Conservation (phyloP, 2,329 filamentous ascomycete genomes). For the Trematosphaeria pertusa region DNA sequence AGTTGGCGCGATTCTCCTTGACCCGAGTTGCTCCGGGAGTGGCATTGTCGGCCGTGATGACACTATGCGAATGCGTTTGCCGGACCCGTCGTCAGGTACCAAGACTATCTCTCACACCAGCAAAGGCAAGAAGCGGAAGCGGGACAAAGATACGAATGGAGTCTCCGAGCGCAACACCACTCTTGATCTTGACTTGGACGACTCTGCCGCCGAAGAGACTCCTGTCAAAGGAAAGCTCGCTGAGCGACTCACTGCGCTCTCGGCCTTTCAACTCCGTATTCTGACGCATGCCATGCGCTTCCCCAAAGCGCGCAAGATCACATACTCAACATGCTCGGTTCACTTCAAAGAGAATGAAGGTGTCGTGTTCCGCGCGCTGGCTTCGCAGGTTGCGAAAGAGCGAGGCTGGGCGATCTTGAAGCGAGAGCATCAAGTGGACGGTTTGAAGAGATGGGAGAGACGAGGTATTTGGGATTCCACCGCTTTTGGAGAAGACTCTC, state of each 20-base stretch:
- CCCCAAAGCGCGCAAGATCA: constrained; percentile 69
- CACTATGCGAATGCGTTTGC: constrained; percentile 69
- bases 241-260: constrained; percentile 73
- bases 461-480: constrained; percentile 53
- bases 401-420: constrained; percentile 80
- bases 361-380: constrained; percentile 76
- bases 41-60: constrained; percentile 92
- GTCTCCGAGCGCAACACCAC: constrained; percentile 14
- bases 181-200: constrained; percentile 34
- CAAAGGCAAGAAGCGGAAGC: constrained; percentile 44
- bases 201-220: constrained; percentile 48
- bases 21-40: constrained; percentile 94
- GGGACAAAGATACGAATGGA: constrained; percentile 16
- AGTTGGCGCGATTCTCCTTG: constrained; percentile 85
- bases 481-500: constrained; percentile 54
- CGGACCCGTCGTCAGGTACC: constrained; percentile 14
- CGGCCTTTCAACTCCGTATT: constrained; percentile 81
- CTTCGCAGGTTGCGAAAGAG: constrained; percentile 68
- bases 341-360: constrained; percentile 88
- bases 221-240: constrained; percentile 39
- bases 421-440: constrained; percentile 75
- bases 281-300: constrained; percentile 86
- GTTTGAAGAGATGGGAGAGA: constrained; percentile 79
- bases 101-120: constrained; percentile 30
- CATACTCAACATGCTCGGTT: constrained; percentile 93